Percentiles rank a stretch among this genome's conserved stretches.
Evolutionary conservation across 139 green algal genomes (phyloP).

Genomic region (Zygnema cylindricum): DNA sequence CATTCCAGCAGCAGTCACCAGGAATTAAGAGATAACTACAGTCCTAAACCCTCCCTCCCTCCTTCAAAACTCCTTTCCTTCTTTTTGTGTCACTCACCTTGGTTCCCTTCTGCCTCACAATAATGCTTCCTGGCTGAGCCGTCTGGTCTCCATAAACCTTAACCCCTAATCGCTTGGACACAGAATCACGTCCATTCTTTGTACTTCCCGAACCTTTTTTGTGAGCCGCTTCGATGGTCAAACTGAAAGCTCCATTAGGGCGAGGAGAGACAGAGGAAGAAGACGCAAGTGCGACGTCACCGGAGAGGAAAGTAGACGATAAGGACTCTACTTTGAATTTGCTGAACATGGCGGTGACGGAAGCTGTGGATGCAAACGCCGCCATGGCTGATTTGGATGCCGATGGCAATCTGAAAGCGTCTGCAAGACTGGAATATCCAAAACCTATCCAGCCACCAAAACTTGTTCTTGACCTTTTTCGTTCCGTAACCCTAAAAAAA

Average conservation of each 20-base stretch:
- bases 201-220: constrained; percentile 90
- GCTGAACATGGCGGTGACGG: constrained; percentile 35
- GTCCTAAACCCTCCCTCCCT: too few relatives aligned
- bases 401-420: too few relatives aligned
- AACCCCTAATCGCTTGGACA: constrained; percentile 85
- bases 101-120: constrained; percentile 90
- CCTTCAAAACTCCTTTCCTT: too few relatives aligned
- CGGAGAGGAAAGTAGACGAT: constrained; percentile 7
- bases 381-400: constrained; percentile 20
- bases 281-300: neutral
- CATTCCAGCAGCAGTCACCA: too few relatives aligned
- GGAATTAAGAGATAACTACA: too few relatives aligned
- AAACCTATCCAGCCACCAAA: too few relatives aligned
- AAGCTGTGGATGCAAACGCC: neutral
- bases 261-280: constrained; percentile 1
- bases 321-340: constrained; percentile 37
- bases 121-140: constrained; percentile 92
- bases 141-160: constrained; percentile 96
- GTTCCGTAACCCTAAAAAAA: too few relatives aligned
- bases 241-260: constrained; percentile 5
- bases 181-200: constrained; percentile 97
- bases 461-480: too few relatives aligned
- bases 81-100: constrained; percentile 30
- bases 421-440: too few relatives aligned
- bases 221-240: constrained; percentile 68